A percentile compares a stretch with the other conserved stretches of the same genome.
Conservation (phyloP, 768 basidiomycete genomes). For the Suillus cothurnatus region DNA sequence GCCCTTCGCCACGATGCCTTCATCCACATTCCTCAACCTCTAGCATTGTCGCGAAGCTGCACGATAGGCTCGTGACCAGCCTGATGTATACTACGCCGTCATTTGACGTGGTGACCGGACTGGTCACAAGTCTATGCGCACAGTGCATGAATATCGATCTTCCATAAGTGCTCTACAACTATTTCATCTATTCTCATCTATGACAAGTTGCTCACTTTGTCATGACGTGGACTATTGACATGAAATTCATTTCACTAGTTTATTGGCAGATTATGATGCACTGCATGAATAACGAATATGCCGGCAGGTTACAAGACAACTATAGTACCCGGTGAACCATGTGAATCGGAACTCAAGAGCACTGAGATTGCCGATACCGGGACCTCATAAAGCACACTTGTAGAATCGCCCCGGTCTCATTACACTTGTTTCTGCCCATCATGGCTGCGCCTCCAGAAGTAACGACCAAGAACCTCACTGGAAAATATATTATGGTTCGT, state of each 20-base stretch:
- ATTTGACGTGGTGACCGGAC: neutral
- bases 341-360: neutral
- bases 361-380: neutral
- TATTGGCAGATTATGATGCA: neutral
- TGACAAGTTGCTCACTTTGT: neutral
- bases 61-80: neutral
- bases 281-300: neutral
- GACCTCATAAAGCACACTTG: neutral
- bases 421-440: constrained; percentile 14
- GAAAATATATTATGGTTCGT: constrained; percentile 63
- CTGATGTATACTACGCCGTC: neutral
- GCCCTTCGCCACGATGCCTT: neutral
- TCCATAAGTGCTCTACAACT: neutral
- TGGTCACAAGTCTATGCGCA: neutral
- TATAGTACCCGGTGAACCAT: neutral
- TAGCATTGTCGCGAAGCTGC: neutral
- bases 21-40: neutral
- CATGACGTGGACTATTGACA: neutral
- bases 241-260: neutral
- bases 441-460: constrained; percentile 72
- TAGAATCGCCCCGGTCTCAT: neutral
- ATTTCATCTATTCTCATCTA: neutral
- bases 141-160: neutral
- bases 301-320: neutral
- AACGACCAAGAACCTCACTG: constrained; percentile 60